Conservation (phyloP, 1,284 basidiomycete genomes). For the Pseudomicrostroma phylloplanum region DNA sequence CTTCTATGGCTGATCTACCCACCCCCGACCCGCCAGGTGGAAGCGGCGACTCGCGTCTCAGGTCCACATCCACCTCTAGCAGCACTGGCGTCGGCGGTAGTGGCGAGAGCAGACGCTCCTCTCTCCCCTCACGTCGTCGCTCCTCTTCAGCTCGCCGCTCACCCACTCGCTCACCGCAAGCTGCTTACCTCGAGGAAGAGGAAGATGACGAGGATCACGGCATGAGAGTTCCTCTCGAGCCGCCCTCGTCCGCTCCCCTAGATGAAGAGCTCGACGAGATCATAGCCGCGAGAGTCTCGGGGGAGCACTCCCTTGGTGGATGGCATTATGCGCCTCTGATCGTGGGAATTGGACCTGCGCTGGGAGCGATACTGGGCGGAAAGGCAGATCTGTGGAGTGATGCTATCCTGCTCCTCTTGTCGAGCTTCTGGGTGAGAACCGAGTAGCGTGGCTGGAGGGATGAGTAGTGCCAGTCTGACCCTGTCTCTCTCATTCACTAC, state of each 20-base stretch:
- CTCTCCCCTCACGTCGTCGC: too few relatives aligned
- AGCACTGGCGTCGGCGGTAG: too few relatives aligned
- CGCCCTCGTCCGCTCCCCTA: background rate
- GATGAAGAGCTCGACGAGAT: background rate
- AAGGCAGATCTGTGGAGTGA: constrained; percentile 52
- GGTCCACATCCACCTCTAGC: too few relatives aligned
- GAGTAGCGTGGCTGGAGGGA: constrained; percentile 32
- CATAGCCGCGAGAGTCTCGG: background rate
- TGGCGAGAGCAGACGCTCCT: too few relatives aligned
- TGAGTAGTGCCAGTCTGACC: too few relatives aligned
- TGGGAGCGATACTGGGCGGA: constrained; percentile 39
- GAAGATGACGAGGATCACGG: too few relatives aligned
- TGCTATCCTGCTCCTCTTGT: constrained; percentile 49
- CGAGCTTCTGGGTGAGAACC: constrained; percentile 42
- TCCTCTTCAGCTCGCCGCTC: too few relatives aligned
- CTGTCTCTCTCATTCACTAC: background rate
- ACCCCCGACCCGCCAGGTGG: too few relatives aligned
- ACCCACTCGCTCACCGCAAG: too few relatives aligned
- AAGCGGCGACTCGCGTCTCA: too few relatives aligned
- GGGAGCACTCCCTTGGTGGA: constrained; percentile 21
- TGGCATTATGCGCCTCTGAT: constrained; percentile 41
- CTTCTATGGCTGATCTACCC: too few relatives aligned
- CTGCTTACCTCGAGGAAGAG: too few relatives aligned
- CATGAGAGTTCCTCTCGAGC: background rate
- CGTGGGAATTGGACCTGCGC: constrained; percentile 38